Evolutionary conservation across 129 eudicot genomes (phyloP).

Genomic region (Arctium minus): DNA sequence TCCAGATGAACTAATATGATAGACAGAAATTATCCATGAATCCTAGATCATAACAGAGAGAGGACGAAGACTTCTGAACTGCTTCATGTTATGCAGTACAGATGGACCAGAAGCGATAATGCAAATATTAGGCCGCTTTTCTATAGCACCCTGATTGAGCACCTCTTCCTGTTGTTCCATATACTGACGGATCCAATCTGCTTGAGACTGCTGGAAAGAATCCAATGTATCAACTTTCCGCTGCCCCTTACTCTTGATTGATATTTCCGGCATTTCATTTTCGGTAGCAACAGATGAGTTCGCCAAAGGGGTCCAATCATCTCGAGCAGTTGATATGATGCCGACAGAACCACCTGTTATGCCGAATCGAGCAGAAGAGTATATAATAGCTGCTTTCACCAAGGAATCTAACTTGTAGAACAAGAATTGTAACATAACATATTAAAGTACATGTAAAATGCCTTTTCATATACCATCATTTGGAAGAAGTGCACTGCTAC

Average conservation of each 20-base stretch:
- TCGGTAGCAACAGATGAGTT: slow-evolving; percentile 40
- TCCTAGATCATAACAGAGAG: neutral
- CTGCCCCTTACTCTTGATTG: slow-evolving; percentile 41
- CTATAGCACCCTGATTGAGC: neutral
- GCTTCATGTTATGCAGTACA: neutral
- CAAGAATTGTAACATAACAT: neutral
- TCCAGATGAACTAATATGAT: neutral
- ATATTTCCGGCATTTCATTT: slow-evolving; percentile 38
- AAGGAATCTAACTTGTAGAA: slow-evolving; percentile 11
- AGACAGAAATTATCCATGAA: neutral
- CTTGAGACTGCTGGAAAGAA: slow-evolving; percentile 73
- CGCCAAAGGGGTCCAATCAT: slow-evolving; percentile 77
- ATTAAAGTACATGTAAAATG: slow-evolving; percentile 8
- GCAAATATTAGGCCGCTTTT: neutral
- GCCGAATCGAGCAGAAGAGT: slow-evolving; percentile 8
- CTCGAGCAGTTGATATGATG: slow-evolving; percentile 75
- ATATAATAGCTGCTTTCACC: slow-evolving; percentile 10
- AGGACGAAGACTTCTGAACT: neutral
- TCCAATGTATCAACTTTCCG: slow-evolving; percentile 57
- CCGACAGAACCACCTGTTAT: slow-evolving; percentile 76
- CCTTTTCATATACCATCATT: slow-evolving; percentile 47
- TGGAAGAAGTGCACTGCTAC: slow-evolving; percentile 56
- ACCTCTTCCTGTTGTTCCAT: slow-evolving; percentile 98
- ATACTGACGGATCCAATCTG: slow-evolving; percentile 95
- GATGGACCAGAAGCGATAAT: neutral